Base-by-base conservation (phyloP, 768 basidiomycete species). In the Boletus pseudopeckii region DNA sequence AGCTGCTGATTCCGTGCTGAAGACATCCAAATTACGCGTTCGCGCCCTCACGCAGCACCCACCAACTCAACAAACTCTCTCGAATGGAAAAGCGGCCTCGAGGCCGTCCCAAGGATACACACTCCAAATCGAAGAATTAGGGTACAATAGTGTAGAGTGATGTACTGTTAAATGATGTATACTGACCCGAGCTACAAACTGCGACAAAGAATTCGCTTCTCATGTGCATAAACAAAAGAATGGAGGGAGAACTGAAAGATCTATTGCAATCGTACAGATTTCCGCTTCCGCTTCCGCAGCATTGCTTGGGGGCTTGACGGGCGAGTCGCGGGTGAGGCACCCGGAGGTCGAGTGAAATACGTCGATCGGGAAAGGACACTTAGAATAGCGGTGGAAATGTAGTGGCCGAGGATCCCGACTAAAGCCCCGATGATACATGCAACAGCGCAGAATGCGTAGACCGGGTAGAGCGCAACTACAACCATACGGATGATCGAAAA, bases 401-500 rank as follows among this genome's bases (percentile, higher is more conserved):
- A 64, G 34, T 54, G 59, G 1, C 74, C 83, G 13, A 70, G 55
- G 1, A 75, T 45, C 3, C 83, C 83, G 1, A 84, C 41, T 18
- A 75, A 17, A 10, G 66, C 69, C 7, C 83, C 83, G 9, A 73
- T 72, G 46, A 85, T 77, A 56, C 79, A 82, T 1, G 83, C 82
- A 1, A 80, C 75, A 2, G 80, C 80, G 37, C 72, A 75, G 54
- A 84, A 77, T 14, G 83, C 75, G 57, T 84, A 85, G 33, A 83
- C 47, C 0, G 83, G 83, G 44, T 79, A 81, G 1, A 84, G 47
- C 10, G 74, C 72, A 7, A 77, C 73, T 17, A 77, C 63, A 26
- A 78, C 51, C 62, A 71, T 75, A 7, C 67, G 45, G 20, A 69
- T 56, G 34, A 77, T 62, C 13, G 62, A 56, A 58, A 77, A 78